Percentiles rank a stretch among this genome's conserved stretches.
Conservation (phyloP, 2,329 filamentous ascomycete species). For the Colletotrichum gigasporum region DNA sequence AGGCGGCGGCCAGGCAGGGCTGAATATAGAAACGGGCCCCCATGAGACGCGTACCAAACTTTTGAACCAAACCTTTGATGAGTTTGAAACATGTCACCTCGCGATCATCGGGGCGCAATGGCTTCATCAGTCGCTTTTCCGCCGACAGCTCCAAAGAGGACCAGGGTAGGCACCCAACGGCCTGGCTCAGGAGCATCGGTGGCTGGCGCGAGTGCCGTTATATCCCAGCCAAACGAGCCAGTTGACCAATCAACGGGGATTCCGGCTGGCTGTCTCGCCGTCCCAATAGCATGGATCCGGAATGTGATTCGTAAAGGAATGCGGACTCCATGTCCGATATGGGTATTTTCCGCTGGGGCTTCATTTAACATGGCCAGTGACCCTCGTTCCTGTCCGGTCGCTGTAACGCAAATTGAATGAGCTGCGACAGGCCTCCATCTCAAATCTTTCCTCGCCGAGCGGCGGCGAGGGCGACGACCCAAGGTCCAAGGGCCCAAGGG, state of each 20-base stretch:
- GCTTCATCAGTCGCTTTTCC: not conserved
- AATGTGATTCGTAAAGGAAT: slow-evolving; percentile 27
- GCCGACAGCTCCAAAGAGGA: not conserved
- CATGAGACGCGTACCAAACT: not conserved
- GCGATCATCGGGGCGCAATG: not conserved
- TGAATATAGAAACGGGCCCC: not conserved
- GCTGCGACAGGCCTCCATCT: not conserved
- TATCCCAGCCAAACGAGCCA: not conserved
- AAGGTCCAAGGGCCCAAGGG: not conserved
- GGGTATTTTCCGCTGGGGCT: slow-evolving; percentile 5
- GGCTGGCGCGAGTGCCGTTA: slow-evolving; percentile 20
- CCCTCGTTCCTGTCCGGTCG: not conserved
- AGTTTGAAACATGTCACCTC: not conserved
- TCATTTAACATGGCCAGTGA: slow-evolving; percentile 2
- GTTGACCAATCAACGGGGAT: slow-evolving; percentile 9
- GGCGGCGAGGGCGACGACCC: not conserved
- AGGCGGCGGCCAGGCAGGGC: not conserved
- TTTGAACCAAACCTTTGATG: not conserved
- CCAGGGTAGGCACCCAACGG: slow-evolving; percentile 15
- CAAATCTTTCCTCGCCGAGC: not conserved
- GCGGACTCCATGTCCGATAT: slow-evolving; percentile 25
- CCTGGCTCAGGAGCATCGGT: slow-evolving; percentile 15
- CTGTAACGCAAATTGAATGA: slow-evolving; percentile 11
- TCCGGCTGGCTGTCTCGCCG: slow-evolving; percentile 17
- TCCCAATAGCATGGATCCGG: slow-evolving; percentile 29